Percentiles rank a stretch among this genome's conserved stretches.
Evolutionary conservation across 768 basidiomycete genomes (phyloP).

Genomic region (Boletus tomentosulus): DNA sequence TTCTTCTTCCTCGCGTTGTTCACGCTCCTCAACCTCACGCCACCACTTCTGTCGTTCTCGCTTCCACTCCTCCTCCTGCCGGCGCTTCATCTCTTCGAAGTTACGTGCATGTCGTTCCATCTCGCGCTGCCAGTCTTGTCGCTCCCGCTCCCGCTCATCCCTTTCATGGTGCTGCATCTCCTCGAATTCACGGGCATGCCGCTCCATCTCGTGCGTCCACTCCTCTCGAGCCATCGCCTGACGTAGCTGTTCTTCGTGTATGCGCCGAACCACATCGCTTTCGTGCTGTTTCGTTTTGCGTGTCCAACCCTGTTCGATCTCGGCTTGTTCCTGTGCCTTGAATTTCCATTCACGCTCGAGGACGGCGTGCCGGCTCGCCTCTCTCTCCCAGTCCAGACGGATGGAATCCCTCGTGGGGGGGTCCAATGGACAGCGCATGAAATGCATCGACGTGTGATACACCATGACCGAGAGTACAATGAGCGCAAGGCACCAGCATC

Average conservation of each 20-base stretch:
- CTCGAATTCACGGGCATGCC: neutral
- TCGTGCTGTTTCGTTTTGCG: neutral
- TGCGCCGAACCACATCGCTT: neutral
- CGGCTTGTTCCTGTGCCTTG: neutral
- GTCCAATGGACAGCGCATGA: constrained; percentile 4
- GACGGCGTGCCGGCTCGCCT: neutral
- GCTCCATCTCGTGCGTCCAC: neutral
- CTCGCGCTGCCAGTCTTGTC: constrained; percentile 10
- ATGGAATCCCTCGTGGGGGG: neutral
- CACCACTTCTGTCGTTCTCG: constrained; percentile 9
- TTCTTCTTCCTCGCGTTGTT: constrained; percentile 20
- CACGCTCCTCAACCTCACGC: constrained; percentile 15
- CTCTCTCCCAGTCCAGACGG: constrained; percentile 7
- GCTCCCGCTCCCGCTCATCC: neutral
- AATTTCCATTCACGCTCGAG: neutral
- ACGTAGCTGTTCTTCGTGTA: constrained; percentile 4
- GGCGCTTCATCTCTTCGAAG: constrained; percentile 5
- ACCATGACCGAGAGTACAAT: neutral
- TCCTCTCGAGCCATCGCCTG: constrained; percentile 1
- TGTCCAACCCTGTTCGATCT: constrained; percentile 3
- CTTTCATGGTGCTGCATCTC: constrained; percentile 7
- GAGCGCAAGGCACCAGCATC: neutral
- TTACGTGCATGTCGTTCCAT: neutral
- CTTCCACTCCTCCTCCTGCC: constrained; percentile 1
- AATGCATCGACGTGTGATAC: neutral